Conservation (phyloP, 2,329 filamentous ascomycete species). For the Aspergillus tubingensis region DNA sequence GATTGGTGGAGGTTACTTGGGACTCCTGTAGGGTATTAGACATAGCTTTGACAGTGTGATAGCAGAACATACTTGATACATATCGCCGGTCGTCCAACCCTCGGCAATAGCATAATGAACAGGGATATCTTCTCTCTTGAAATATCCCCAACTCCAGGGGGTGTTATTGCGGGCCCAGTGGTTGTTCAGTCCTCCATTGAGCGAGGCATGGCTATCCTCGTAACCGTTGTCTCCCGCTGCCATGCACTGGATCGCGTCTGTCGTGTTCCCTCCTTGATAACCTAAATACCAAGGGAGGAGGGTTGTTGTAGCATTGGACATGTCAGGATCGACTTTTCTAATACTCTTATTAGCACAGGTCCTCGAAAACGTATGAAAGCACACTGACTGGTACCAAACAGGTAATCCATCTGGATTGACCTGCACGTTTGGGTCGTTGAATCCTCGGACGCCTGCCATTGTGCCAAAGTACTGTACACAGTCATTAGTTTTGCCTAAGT, state of each 20-base stretch:
- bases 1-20: conserved; percentile 55
- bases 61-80: conserved; percentile 51
- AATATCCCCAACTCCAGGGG: conserved; percentile 56
- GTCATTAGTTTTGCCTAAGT: neutral
- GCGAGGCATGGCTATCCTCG: conserved; percentile 53
- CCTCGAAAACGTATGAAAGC: neutral
- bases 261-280: conserved; percentile 54
- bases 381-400: conserved; percentile 51
- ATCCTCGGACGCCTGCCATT: conserved; percentile 58
- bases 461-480: conserved; percentile 55
- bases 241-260: conserved; percentile 58
- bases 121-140: conserved; percentile 55
- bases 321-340: conserved; percentile 40
- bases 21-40: conserved; percentile 40
- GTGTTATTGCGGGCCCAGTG: conserved; percentile 58
- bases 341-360: neutral
- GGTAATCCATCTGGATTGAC: conserved; percentile 48
- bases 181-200: conserved; percentile 55
- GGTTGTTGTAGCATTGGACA: conserved; percentile 46
- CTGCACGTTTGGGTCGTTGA: conserved; percentile 59
- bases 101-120: conserved; percentile 59
- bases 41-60: neutral
- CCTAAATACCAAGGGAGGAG: conserved; percentile 59
- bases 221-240: conserved; percentile 55
- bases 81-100: conserved; percentile 57